A percentile compares a stretch with the other conserved stretches of the same genome.
Evolutionary conservation across 495 filamentous ascomycete species (phyloP).

Genomic region (Hypomontagnella submonticulosa): DNA sequence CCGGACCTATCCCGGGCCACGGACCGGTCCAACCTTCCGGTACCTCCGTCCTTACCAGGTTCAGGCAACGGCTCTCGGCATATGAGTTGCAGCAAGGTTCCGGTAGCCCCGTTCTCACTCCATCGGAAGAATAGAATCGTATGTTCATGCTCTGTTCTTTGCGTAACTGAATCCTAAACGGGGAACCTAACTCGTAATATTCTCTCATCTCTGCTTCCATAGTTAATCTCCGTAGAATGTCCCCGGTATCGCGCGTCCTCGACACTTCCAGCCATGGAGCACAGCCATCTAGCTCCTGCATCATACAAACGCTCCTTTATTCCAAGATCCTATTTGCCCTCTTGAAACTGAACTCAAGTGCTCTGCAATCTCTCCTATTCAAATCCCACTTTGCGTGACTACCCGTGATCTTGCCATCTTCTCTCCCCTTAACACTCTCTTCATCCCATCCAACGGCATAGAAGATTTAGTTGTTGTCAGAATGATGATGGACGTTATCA

Average conservation of each 20-base stretch:
- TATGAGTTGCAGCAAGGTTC: constrained; percentile 1
- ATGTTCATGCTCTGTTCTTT: not conserved
- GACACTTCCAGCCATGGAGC: too few species aligned
- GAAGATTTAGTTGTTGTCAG: not conserved
- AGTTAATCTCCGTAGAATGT: too few species aligned
- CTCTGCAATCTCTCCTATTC: too few species aligned
- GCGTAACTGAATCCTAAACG: not conserved
- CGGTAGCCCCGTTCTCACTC: not conserved
- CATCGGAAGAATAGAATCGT: not conserved
- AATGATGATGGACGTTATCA: constrained; percentile 19
- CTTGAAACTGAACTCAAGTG: too few species aligned
- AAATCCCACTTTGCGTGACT: too few species aligned
- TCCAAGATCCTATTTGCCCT: too few species aligned
- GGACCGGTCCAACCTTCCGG: too few species aligned
- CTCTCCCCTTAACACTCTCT: not conserved
- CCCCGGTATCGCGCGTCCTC: too few species aligned
- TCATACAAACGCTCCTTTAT: too few species aligned
- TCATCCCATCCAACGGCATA: not conserved
- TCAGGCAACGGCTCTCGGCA: not conserved
- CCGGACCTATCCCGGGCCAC: not conserved
- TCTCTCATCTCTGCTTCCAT: too few species aligned
- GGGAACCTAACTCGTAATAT: too few species aligned
- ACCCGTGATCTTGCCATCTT: not conserved
- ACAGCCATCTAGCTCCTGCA: too few species aligned
- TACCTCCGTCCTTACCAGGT: not conserved